Percentiles rank a stretch among this genome's conserved stretches.
Evolutionary conservation across 768 basidiomycete species (phyloP).

Genomic region (Leccinellum luteum): DNA sequence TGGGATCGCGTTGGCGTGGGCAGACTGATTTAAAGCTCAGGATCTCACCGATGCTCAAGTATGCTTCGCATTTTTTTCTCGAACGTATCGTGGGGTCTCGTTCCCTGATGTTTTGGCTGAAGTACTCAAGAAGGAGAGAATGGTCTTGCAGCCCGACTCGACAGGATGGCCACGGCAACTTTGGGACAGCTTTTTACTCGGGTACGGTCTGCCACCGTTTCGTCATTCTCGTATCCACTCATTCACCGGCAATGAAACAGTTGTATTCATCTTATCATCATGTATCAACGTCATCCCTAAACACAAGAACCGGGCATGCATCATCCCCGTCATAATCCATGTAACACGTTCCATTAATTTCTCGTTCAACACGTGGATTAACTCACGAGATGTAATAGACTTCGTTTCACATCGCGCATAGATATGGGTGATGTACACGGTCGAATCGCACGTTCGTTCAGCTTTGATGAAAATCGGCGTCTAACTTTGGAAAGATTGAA

Average conservation of each 20-base stretch:
- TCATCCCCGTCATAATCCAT: conserved; percentile 7
- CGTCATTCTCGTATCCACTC: not conserved
- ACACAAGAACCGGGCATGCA: not conserved
- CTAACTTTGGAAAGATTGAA: conserved; percentile 6
- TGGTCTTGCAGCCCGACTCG: conserved; percentile 14
- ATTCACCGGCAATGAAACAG: not conserved
- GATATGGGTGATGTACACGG: conserved; percentile 6
- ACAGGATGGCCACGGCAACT: conserved; percentile 5
- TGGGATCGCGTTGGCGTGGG: conserved; percentile 47
- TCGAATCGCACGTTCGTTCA: conserved; percentile 1
- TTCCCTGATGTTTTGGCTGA: conserved; percentile 38
- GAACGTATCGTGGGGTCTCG: conserved; percentile 46
- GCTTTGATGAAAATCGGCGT: conserved; percentile 7
- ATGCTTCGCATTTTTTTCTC: conserved; percentile 41
- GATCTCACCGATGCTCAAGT: conserved; percentile 53
- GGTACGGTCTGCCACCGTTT: not conserved
- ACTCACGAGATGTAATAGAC: not conserved
- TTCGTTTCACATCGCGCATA: not conserved
- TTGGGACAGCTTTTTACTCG: not conserved
- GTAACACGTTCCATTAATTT: not conserved
- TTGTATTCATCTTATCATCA: too few species aligned
- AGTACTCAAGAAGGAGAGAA: conserved; percentile 10
- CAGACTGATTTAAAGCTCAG: conserved; percentile 56
- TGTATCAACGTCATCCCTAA: not conserved
- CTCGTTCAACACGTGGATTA: not conserved